A percentile compares a stretch with the other conserved stretches of the same genome.
phyloP scores from a whole-genome alignment of 352 stramenopile genomes.

The Pythium biforme region DNA sequence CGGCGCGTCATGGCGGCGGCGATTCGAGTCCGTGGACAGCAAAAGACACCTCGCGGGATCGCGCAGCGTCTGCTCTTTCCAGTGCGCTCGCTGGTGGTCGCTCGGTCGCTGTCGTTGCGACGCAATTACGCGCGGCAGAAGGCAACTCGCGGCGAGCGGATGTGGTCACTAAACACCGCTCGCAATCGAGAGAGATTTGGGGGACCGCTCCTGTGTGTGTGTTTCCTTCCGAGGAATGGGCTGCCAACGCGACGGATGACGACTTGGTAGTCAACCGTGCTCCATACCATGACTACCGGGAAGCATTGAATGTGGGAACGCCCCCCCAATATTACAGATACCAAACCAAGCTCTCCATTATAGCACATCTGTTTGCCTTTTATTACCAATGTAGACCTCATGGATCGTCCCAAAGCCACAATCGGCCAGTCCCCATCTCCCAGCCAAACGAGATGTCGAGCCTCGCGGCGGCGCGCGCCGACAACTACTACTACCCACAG shows the following conservation, averaged over 20 bases:
- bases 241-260: neutral
- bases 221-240: constrained; percentile 26
- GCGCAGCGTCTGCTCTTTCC: neutral
- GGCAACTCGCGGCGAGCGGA: neutral
- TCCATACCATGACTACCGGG: constrained; percentile 6
- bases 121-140: neutral
- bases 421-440: no score
- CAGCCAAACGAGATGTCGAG: constrained; percentile 87
- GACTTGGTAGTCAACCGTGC: constrained; percentile 12
- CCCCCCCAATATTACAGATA: constrained; percentile 3
- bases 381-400: no score
- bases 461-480: constrained; percentile 94
- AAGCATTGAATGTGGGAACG: constrained; percentile 8
- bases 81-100: neutral
- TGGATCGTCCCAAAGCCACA: no score
- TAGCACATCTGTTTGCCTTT: no score
- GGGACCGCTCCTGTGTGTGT: neutral
- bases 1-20: constrained; percentile 48
- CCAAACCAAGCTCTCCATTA: neutral
- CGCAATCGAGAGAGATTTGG: constrained; percentile 7
- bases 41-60: constrained; percentile 6
- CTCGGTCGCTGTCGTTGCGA: neutral
- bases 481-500: constrained; percentile 97
- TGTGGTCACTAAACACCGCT: neutral
- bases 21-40: neutral